Conservation (phyloP, 768 basidiomycete species). For the Lentinula lateritia region DNA sequence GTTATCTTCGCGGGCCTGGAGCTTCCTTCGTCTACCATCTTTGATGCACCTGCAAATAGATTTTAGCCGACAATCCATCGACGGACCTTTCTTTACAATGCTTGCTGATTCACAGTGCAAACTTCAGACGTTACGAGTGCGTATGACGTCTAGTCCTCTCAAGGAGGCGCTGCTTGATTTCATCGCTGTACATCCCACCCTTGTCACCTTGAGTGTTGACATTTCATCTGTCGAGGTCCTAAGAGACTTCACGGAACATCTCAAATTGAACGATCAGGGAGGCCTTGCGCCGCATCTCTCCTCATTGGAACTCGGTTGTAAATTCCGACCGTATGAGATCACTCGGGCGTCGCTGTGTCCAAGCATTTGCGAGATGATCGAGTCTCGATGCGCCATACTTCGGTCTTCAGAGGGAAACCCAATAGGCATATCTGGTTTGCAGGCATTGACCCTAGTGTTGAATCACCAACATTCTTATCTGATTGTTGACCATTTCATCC, state of each 20-base stretch:
- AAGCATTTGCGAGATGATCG: background rate
- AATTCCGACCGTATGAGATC: background rate
- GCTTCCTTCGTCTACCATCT: background rate
- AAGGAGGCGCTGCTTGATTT: background rate
- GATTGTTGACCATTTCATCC: background rate
- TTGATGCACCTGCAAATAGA: background rate
- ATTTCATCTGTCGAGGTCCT: background rate
- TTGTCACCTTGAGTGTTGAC: background rate
- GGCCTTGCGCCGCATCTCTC: background rate
- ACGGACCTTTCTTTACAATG: background rate
- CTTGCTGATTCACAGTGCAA: background rate
- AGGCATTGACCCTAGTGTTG: background rate
- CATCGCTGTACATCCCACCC: background rate
- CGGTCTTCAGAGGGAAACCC: background rate
- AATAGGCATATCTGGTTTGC: background rate
- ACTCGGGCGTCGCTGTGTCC: background rate
- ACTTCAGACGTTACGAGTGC: background rate
- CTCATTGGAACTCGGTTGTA: background rate
- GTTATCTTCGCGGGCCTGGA: background rate
- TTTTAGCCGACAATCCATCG: background rate
- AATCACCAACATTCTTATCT: background rate
- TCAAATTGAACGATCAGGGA: background rate
- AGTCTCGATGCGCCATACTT: background rate
- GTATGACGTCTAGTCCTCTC: background rate
- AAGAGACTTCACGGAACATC: background rate